These are phyloP conservation scores for Excoecaria agallocha DNA, from an alignment of 345 rosid genomes.

Conservation along the genomic window DNA sequence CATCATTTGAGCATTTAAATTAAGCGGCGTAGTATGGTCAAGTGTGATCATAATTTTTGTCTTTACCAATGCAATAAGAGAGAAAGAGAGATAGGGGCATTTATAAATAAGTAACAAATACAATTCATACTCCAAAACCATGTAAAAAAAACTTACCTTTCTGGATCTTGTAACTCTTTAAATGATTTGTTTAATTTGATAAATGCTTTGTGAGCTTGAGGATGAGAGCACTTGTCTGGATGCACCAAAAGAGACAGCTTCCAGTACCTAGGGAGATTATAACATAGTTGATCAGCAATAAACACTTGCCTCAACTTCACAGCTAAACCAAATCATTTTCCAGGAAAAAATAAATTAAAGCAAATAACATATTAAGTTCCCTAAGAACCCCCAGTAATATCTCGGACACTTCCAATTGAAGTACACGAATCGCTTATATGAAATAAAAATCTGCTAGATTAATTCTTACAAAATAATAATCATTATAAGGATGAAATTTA, in stretches of 20 bases:
- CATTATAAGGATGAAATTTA: not conserved
- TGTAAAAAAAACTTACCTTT: conserved; percentile 47
- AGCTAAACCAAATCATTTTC: not conserved
- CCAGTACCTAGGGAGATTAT: conserved; percentile 62
- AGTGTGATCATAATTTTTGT: not conserved
- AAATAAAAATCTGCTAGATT: not conserved
- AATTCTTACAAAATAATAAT: not conserved
- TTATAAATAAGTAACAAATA: not conserved
- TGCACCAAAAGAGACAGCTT: conserved; percentile 91
- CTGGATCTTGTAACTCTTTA: conserved; percentile 92
- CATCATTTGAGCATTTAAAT: not conserved
- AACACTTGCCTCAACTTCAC: conserved; percentile 1
- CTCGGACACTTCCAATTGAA: not conserved
- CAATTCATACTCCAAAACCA: not conserved
- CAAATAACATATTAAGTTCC: not conserved
- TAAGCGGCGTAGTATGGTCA: not conserved
- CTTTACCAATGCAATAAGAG: not conserved
- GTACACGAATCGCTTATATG: not conserved
- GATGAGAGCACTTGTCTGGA: conserved; percentile 95
- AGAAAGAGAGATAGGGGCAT: not conserved
- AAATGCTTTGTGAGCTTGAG: conserved; percentile 91
- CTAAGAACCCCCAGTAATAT: not conserved
- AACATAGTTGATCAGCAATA: not conserved
- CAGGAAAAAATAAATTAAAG: not conserved
- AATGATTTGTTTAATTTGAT: conserved; percentile 80